Base-by-base conservation (phyloP, 2,329 filamentous ascomycete genomes). In the Sporothrix luriei region DNA sequence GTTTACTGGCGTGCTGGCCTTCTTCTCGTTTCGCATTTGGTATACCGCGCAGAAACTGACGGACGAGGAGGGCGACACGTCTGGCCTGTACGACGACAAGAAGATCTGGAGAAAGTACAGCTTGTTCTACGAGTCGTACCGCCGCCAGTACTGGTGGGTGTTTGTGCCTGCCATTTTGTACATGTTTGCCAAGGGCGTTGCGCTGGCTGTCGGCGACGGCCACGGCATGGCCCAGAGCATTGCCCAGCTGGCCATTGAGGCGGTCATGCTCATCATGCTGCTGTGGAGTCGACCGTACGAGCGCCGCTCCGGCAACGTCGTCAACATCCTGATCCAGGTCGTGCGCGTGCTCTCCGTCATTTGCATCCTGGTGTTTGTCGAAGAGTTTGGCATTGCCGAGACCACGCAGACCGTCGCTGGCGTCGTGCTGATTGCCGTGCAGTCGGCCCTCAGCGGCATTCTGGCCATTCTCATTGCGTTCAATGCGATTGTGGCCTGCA, bases 91-190 rank as follows among this genome's bases (percentile, higher is more conserved):
- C 79, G 91, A 97, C 71, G 86, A 98, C 81, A 96, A 95, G 83
- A 87, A 91, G 70, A 89, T 90, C 52, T 97, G 95, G 94, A 85
- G 92, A 78, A 97, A 95, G 82, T 99, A 99, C 85, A 95, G 92
- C 76, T 85, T 97, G 72, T 98, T 99, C 82, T 99, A 99, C 83
- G 95, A 98, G 76, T 90, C 90, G 75, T 98, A 97, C 84, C 93
- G 93, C 82, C 93, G 91, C 80, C 88, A 90, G 75, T 97, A 94
- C 83, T 99, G 95, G 95, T 98, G 94, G 94, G 81, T 97, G 29
- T 98, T 99, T 77, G 85, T 98, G 16, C 95, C 95, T 0, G 84
- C 87, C 72, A 97, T 98, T 76, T 72, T 93, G 73, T 98, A 98
- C 83, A 91, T 94, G 83, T 93, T 97, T 77, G 90, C 88, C 77